Conservation (phyloP, 2,329 filamentous ascomycete genomes). For the Colletotrichum tofieldiae region DNA sequence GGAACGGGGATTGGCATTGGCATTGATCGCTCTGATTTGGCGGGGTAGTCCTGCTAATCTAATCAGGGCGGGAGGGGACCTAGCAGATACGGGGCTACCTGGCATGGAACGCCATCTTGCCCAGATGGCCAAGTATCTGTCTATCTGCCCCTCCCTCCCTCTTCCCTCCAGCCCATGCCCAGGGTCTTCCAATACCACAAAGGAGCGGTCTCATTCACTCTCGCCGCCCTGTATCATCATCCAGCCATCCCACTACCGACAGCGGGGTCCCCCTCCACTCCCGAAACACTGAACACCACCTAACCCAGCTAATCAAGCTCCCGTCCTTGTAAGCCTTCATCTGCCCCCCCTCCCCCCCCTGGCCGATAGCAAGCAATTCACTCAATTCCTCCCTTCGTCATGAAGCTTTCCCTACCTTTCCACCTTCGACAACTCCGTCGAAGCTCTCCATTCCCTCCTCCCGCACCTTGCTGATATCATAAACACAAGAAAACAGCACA, state of each 20-base stretch:
- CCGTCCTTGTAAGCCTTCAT: conserved; percentile 42
- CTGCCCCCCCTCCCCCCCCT: conserved; percentile 28
- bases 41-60: conserved; percentile 34
- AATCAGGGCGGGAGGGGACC: conserved; percentile 9
- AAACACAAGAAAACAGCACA: background rate
- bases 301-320: conserved; percentile 36
- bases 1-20: background rate
- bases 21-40: conserved; percentile 40
- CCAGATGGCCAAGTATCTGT: background rate
- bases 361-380: conserved; percentile 30
- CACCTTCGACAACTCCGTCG: conserved; percentile 19
- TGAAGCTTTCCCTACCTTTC: conserved; percentile 23
- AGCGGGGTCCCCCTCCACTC: conserved; percentile 40
- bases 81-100: conserved; percentile 29
- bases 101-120: background rate
- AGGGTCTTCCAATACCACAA: conserved; percentile 29
- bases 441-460: conserved; percentile 1
- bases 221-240: conserved; percentile 27
- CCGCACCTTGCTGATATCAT: conserved; percentile 3
- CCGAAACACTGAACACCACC: conserved; percentile 40
- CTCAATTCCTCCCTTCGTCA: conserved; percentile 15
- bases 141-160: background rate
- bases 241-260: conserved; percentile 38
- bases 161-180: background rate
- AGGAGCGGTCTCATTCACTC: conserved; percentile 20